Evolutionary conservation across 148 eudicot species (phyloP).

Genomic region (Vaccinium vitisidaea): DNA sequence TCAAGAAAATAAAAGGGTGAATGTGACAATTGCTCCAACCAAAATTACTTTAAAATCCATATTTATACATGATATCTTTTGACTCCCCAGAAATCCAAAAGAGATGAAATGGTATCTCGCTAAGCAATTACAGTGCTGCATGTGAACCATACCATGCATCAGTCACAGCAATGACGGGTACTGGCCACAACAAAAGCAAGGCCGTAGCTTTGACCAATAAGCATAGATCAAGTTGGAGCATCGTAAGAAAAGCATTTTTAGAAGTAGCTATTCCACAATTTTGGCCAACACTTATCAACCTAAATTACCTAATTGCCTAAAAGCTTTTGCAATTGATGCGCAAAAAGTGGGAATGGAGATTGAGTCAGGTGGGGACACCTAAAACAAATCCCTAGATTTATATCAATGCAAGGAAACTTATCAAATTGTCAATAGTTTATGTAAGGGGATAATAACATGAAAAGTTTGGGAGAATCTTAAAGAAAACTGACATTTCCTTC

Average conservation of each 20-base stretch:
- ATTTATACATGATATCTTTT: background rate
- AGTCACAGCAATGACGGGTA: background rate
- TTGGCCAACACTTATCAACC: background rate
- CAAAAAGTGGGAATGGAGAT: background rate
- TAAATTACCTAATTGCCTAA: background rate
- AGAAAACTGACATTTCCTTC: background rate
- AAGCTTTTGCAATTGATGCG: background rate
- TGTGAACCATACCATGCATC: background rate
- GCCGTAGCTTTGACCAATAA: background rate
- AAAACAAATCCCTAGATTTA: background rate
- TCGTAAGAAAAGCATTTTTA: background rate
- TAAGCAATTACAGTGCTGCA: background rate
- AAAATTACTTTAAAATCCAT: background rate
- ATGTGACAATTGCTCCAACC: conserved; percentile 3
- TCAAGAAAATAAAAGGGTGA: background rate
- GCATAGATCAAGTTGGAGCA: background rate
- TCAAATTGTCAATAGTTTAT: background rate
- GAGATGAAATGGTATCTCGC: conserved; percentile 1
- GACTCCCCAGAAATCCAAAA: background rate
- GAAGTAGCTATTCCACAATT: background rate
- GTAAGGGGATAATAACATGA: background rate
- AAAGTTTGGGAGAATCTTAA: background rate
- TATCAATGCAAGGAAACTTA: background rate
- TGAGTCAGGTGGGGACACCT: background rate
- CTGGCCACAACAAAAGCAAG: background rate